A percentile compares a stretch with the other conserved stretches of the same genome.
These are phyloP conservation scores for Agarophyton chilense DNA, from an alignment of 23 red algal species.

Conservation along the genomic window DNA sequence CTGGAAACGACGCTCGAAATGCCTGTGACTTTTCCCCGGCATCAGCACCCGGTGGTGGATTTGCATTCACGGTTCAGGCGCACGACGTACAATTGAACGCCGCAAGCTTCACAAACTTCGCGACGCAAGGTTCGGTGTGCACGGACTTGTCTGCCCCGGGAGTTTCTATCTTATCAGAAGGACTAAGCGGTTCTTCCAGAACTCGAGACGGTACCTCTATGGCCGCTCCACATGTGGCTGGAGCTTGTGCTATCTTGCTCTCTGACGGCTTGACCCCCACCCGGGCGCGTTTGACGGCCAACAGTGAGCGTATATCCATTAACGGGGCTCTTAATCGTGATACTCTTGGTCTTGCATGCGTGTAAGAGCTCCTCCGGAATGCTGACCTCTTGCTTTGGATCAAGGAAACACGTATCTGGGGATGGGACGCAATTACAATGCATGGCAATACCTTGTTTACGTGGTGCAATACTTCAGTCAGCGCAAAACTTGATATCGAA, in stretches of 20 bases:
- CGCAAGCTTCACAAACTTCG: not conserved
- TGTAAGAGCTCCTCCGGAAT: too few relatives aligned
- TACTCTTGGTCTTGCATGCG: constrained; percentile 16
- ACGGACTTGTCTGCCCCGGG: constrained; percentile 40
- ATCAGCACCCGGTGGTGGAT: not conserved
- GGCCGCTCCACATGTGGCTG: constrained; percentile 34
- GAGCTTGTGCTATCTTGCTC: constrained; percentile 23
- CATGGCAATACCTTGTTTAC: too few relatives aligned
- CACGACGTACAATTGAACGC: not conserved
- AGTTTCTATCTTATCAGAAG: not conserved
- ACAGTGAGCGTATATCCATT: constrained; percentile 6
- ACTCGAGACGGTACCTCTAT: constrained; percentile 10
- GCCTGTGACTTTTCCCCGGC: constrained; percentile 32
- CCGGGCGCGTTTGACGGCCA: not conserved
- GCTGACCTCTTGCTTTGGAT: too few relatives aligned
- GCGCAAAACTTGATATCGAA: too few relatives aligned
- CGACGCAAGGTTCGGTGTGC: not conserved
- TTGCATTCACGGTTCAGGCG: constrained; percentile 24
- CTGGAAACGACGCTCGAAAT: constrained; percentile 31
- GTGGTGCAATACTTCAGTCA: too few relatives aligned
- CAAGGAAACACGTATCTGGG: too few relatives aligned
- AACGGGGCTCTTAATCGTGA: not conserved
- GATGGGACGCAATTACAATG: too few relatives aligned
- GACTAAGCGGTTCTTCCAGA: not conserved
- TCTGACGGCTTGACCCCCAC: constrained; percentile 3